Evolutionary conservation across 345 rosid genomes (phyloP).

Genomic region (Zanthoxylum bungeanum): DNA sequence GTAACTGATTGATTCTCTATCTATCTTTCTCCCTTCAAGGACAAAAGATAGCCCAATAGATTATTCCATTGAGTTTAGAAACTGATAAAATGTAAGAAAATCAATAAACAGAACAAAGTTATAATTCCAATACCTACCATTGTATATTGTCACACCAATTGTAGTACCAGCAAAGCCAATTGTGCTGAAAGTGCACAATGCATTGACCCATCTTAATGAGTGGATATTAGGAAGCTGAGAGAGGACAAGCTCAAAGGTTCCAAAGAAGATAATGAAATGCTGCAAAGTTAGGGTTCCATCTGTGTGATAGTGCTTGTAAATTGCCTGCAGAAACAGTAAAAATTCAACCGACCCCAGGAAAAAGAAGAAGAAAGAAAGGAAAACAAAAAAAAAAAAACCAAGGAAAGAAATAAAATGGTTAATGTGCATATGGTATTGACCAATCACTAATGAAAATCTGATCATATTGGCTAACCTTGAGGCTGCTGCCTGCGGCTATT

Average conservation of each 20-base stretch:
- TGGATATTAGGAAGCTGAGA: conserved; percentile 54
- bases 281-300: conserved; percentile 40
- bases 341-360: neutral
- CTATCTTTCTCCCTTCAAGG: conserved; percentile 33
- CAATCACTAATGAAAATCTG: neutral
- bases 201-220: conserved; percentile 51
- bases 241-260: conserved; percentile 42
- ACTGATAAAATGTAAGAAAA: neutral
- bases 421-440: neutral
- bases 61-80: neutral
- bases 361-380: neutral
- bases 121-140: conserved; percentile 24
- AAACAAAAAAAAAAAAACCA: neutral
- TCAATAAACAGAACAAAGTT: neutral
- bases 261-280: conserved; percentile 45
- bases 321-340: conserved; percentile 25
- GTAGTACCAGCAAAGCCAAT: conserved; percentile 50
- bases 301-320: conserved; percentile 34
- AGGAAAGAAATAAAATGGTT: neutral
- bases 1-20: conserved; percentile 36
- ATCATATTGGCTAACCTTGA: conserved; percentile 33
- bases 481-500: conserved; percentile 58
- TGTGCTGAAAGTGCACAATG: conserved; percentile 40
- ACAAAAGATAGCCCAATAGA: neutral
- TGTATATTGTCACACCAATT: conserved; percentile 41